A percentile compares a stretch with the other conserved stretches of the same genome.
These are phyloP conservation scores for Blastobotrys aristatus DNA, from an alignment of 1,139 yeast genomes.

Conservation along the genomic window DNA sequence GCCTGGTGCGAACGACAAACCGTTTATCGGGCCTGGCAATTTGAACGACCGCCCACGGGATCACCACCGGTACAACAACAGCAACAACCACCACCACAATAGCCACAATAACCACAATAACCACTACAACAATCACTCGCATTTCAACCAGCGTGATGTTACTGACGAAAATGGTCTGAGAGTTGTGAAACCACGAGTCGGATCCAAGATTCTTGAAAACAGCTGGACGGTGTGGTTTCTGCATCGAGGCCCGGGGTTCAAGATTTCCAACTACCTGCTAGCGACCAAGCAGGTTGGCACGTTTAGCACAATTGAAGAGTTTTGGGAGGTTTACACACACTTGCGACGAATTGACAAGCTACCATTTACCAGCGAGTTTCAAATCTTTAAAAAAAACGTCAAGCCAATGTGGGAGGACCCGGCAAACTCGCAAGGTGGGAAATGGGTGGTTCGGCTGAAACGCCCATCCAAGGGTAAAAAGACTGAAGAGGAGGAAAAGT, in stretches of 20 bases:
- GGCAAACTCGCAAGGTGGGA: conserved; percentile 55
- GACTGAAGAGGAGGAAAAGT: conserved; percentile 6
- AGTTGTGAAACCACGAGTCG: conserved; percentile 20
- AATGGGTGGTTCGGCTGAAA: conserved; percentile 55
- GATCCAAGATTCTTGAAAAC: conserved; percentile 23
- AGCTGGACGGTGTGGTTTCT: conserved; percentile 36
- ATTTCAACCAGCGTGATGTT: conserved; percentile 6
- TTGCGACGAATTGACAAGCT: conserved; percentile 47
- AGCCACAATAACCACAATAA: conserved; percentile 1
- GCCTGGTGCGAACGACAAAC: not conserved
- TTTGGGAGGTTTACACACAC: conserved; percentile 51
- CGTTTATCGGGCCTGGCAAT: not conserved
- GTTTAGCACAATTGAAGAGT: conserved; percentile 50
- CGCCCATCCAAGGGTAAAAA: conserved; percentile 27
- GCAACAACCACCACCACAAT: conserved; percentile 1
- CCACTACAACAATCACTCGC: conserved; percentile 1
- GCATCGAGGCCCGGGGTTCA: conserved; percentile 36
- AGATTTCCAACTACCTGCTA: conserved; percentile 33
- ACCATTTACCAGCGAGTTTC: conserved; percentile 53
- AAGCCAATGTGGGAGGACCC: conserved; percentile 75
- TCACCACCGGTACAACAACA: not conserved
- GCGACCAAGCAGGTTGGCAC: conserved; percentile 34
- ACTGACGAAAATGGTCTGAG: conserved; percentile 18
- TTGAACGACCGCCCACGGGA: not conserved
- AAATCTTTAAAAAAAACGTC: conserved; percentile 57